phyloP scores from a whole-genome alignment of 179 eudicot species.

The Silene coronaria region DNA sequence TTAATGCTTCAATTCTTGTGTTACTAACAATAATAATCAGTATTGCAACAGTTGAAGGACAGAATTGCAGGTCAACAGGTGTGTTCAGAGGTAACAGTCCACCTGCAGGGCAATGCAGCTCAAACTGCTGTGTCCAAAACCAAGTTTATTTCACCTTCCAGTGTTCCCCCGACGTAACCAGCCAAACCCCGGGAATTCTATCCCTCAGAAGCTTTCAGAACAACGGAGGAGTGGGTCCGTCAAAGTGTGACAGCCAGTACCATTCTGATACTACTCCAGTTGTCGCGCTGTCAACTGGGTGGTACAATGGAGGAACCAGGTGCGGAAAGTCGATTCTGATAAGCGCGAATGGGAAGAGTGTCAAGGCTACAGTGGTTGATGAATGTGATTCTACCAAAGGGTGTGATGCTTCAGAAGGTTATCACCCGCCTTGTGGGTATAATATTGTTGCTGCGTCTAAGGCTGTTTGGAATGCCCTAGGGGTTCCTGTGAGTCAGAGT shows the following conservation, averaged over 20 bases:
- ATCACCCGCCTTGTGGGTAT: conserved; percentile 53
- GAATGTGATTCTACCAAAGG: conserved; percentile 68
- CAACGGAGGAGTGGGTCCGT: conserved; percentile 12
- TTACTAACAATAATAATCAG: background rate
- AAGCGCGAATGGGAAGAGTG: conserved; percentile 34
- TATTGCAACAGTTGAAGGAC: conserved; percentile 23
- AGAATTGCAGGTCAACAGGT: conserved; percentile 37
- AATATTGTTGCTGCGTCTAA: conserved; percentile 49
- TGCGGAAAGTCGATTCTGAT: conserved; percentile 38
- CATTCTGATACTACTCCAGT: conserved; percentile 25
- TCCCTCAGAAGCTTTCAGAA: conserved; percentile 29
- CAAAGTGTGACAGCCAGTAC: conserved; percentile 30
- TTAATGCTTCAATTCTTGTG: conserved; percentile 15
- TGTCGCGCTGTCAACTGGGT: conserved; percentile 43
- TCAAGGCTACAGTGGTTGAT: conserved; percentile 55
- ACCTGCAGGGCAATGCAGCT: conserved; percentile 34
- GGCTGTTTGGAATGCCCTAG: conserved; percentile 62
- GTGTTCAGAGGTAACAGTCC: conserved; percentile 29
- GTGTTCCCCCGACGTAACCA: conserved; percentile 44
- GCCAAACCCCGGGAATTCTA: conserved; percentile 28
- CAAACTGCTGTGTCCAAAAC: conserved; percentile 31
- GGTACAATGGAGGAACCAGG: conserved; percentile 38
- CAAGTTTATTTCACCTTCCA: conserved; percentile 36
- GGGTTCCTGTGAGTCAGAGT: conserved; percentile 34
- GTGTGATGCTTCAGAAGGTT: conserved; percentile 48